Percentiles rank a stretch among this genome's conserved stretches.
phyloP scores from a whole-genome alignment of 1,139 yeast species.

The Groenewaldozyma sp. region DNA sequence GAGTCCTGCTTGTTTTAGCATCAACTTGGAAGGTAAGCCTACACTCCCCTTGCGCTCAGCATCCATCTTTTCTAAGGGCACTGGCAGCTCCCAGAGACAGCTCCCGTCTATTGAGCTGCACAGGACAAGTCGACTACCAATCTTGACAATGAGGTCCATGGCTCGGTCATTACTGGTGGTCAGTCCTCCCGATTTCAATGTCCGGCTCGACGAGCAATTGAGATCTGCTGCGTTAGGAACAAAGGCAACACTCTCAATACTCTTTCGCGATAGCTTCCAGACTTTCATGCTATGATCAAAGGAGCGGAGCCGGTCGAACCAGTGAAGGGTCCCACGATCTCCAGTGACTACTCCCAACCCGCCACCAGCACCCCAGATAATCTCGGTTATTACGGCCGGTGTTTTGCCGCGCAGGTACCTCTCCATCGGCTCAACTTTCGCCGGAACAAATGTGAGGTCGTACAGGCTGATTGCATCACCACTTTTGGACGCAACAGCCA shows the following conservation, averaged over 20 bases:
- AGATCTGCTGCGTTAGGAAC: no score
- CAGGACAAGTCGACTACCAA: not conserved
- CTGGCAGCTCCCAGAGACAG: conserved; percentile 1
- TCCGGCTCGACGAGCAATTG: no score
- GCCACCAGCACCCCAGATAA: conserved; percentile 43
- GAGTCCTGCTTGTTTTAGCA: not conserved
- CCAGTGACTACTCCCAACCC: conserved; percentile 50
- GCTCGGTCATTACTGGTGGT: no score
- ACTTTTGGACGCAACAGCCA: conserved; percentile 47
- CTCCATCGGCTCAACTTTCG: conserved; percentile 47
- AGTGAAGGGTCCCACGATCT: conserved; percentile 53
- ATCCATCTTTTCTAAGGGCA: not conserved
- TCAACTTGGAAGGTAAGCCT: not conserved
- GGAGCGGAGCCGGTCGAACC: conserved; percentile 36
- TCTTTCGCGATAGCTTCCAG: conserved; percentile 25
- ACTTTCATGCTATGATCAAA: conserved; percentile 21
- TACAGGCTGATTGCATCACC: conserved; percentile 60
- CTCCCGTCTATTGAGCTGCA: not conserved
- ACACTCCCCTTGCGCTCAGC: no score
- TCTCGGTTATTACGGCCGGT: conserved; percentile 42
- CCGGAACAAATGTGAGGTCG: conserved; percentile 50
- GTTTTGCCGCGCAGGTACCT: conserved; percentile 58
- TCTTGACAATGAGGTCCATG: conserved; percentile 1
- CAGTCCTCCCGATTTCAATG: no score
- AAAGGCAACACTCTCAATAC: no score